Percentiles rank a stretch among this genome's conserved stretches.
Evolutionary conservation across 176 grass and related monocot species (phyloP).

Genomic region (Avena atlantica): DNA sequence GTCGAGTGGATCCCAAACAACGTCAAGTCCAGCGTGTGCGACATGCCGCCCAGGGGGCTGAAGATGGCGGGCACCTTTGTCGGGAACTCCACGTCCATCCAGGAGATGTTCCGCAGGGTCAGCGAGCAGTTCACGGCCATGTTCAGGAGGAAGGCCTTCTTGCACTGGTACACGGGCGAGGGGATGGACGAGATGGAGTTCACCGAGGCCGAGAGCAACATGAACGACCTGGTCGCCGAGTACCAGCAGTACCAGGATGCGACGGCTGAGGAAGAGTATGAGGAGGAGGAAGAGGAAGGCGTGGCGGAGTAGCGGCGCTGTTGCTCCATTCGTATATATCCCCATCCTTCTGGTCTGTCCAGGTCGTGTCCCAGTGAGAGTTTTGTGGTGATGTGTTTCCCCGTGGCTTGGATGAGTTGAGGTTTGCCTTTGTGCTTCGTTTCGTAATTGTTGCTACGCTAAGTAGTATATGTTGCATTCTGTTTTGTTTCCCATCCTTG

Average conservation of each 20-base stretch:
- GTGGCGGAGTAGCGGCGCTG: constrained; percentile 12
- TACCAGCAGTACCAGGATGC: constrained; percentile 99
- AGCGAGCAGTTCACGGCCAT: constrained; percentile 89
- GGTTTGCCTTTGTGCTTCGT: not conserved
- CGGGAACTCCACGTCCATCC: constrained; percentile 89
- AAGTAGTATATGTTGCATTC: constrained; percentile 23
- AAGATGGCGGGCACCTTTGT: constrained; percentile 80
- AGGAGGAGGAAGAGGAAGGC: constrained; percentile 63
- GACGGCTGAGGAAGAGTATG: constrained; percentile 84
- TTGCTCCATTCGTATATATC: not conserved
- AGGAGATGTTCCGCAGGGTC: constrained; percentile 87
- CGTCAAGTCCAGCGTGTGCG: constrained; percentile 81
- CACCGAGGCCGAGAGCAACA: constrained; percentile 94
- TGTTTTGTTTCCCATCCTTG: constrained; percentile 12
- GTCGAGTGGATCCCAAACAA: constrained; percentile 95
- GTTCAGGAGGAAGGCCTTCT: constrained; percentile 96
- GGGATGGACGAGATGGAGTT: constrained; percentile 99
- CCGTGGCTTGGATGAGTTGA: constrained; percentile 34
- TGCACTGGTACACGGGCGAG: constrained; percentile 92
- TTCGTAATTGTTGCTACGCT: constrained; percentile 3
- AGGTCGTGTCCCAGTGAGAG: constrained; percentile 32
- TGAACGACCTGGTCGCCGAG: constrained; percentile 84
- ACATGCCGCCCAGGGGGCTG: constrained; percentile 75
- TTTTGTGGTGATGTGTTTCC: constrained; percentile 15
- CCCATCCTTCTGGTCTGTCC: not conserved